These are phyloP conservation scores for Colletotrichum abscissum DNA, from an alignment of 2,329 filamentous ascomycete genomes.

Conservation along the genomic window DNA sequence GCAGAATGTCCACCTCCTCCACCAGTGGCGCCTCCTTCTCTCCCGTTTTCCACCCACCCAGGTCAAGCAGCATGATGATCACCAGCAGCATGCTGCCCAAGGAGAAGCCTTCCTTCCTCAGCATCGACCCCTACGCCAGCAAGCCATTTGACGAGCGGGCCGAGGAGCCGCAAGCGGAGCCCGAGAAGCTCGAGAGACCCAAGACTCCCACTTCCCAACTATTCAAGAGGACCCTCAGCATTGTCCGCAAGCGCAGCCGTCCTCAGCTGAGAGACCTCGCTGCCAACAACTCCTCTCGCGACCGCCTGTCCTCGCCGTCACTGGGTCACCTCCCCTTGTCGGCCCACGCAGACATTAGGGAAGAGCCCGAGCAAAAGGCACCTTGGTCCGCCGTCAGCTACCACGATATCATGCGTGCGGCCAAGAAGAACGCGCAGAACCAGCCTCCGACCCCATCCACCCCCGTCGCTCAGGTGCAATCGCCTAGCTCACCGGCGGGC, in stretches of 20 bases:
- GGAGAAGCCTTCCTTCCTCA: constrained; percentile 60
- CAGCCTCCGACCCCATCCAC: constrained; percentile 37
- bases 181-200: constrained; percentile 49
- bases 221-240: constrained; percentile 64
- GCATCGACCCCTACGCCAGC: constrained; percentile 64
- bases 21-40: constrained; percentile 47
- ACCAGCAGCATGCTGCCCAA: constrained; percentile 46
- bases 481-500: constrained; percentile 39
- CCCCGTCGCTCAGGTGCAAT: constrained; percentile 40
- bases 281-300: constrained; percentile 48
- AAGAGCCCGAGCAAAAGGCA: constrained; percentile 42
- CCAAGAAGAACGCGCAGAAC: constrained; percentile 53
- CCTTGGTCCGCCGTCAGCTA: constrained; percentile 53
- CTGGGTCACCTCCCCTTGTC: constrained; percentile 43
- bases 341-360: constrained; percentile 48
- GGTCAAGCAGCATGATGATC: constrained; percentile 56
- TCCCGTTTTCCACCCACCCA: constrained; percentile 48
- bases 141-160: constrained; percentile 46
- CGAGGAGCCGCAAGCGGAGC: constrained; percentile 42
- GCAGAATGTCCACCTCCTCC: constrained; percentile 47
- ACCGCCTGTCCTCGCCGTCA: constrained; percentile 43
- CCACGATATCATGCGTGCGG: constrained; percentile 57
- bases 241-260: constrained; percentile 66
- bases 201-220: constrained; percentile 57
- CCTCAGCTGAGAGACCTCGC: constrained; percentile 53